These are phyloP conservation scores for Hypoxylon crocopeplum DNA, from an alignment of 495 filamentous ascomycete genomes.

Conservation along the genomic window DNA sequence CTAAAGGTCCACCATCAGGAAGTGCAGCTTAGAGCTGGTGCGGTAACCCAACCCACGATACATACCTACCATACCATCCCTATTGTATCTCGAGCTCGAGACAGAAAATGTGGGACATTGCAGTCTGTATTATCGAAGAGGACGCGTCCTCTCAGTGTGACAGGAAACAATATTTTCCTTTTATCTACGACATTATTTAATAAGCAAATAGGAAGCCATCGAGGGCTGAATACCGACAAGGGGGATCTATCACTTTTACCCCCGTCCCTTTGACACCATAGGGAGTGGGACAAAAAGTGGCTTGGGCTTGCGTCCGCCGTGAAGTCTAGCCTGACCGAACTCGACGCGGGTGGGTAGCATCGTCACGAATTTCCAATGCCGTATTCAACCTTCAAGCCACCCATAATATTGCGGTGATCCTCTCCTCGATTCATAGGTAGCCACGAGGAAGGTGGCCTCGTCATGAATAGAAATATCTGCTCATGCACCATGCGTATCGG, in stretches of 20 bases:
- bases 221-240: slow-evolving; percentile 13
- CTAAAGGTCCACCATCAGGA: slow-evolving; percentile 13
- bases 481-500: too few relatives aligned
- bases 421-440: not conserved
- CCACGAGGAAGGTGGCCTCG: not conserved
- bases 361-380: slow-evolving; percentile 5
- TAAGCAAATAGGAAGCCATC: not conserved
- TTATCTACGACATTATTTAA: too few relatives aligned
- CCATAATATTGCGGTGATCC: not conserved
- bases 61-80: too few relatives aligned
- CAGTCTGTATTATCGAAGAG: not conserved
- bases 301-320: slow-evolving; percentile 22
- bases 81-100: too few relatives aligned
- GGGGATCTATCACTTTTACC: slow-evolving; percentile 24
- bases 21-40: not conserved
- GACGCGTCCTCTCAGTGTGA: not conserved
- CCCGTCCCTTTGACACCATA: slow-evolving; percentile 10
- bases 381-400: slow-evolving; percentile 24
- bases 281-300: slow-evolving; percentile 24
- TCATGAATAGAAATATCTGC: too few relatives aligned
- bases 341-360: slow-evolving; percentile 28
- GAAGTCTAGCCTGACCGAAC: slow-evolving; percentile 32
- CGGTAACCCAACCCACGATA: slow-evolving; percentile 28
- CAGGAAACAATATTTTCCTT: not conserved
- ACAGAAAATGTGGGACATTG: too few relatives aligned